Evolutionary conservation across 176 grass and related monocot species (phyloP), one percentile per base, ranked within the genome.

Genomic region (Neostapfia colusana): DNA sequence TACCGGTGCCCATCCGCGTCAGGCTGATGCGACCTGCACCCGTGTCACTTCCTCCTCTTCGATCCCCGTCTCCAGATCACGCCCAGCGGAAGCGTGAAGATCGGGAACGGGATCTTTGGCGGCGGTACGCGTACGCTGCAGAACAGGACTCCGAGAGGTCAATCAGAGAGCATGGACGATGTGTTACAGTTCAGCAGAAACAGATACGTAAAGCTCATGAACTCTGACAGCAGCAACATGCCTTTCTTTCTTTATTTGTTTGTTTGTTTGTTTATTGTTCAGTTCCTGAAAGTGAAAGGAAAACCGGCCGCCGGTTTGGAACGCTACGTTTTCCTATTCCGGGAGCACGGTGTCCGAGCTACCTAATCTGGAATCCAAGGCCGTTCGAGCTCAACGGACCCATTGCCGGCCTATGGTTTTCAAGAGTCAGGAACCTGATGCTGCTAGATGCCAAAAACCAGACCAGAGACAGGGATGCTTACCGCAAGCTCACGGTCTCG

Each of bases 81-180:
- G 14, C 89, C 86, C 24, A 95, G 64, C 1, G 89, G 87, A 4
- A 92, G 49, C 48, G 86, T 84, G 76, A 89, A 92, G 23, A 89
- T 89, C 57, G 89, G 92, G 74, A 92, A 96, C 4, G 89, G 89
- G 77, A 89, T 92, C 61, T 96, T 96, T 0, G 84, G 81, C 62
- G 88, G 48, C 20, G 84, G 69, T 65, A 81, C 74, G 31, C 31
- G 69, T 65, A 81, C 74, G 31, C 31, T 31, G 31, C 31, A 31
- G 31, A 31, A 31, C 31, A 31, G 31, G 2, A 31, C 1, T 31
- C 31, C n/a, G n/a, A n/a, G n/a, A 31, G 3, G 31, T 31, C 31
- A 31, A 31, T 31, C 31, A 31, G 2, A 31, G 31, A n/a, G n/a
- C n/a, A n/a, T n/a, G n/a, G n/a, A n/a, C n/a, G n/a, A n/a, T n/a